These are phyloP conservation scores for Starmerella sp. DNA, from an alignment of 805 yeast species.

Conservation along the genomic window DNA sequence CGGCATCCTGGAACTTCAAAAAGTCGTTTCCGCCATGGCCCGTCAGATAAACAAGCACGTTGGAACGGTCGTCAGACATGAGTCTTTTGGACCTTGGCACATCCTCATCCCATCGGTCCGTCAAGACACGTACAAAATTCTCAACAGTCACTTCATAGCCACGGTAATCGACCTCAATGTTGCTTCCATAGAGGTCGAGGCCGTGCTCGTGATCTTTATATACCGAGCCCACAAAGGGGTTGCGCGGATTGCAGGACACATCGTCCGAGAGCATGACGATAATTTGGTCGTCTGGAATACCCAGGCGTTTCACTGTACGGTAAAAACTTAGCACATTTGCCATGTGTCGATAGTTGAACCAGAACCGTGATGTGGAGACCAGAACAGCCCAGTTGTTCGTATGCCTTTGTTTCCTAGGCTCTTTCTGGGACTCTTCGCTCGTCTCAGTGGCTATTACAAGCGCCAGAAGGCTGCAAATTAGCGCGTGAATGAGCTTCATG, in stretches of 20 bases:
- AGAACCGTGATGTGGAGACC: conserved; percentile 89
- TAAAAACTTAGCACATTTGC: conserved; percentile 91
- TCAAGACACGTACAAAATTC: conserved; percentile 79
- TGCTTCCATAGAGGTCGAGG: conserved; percentile 85
- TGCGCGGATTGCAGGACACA: conserved; percentile 92
- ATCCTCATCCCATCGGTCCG: conserved; percentile 91
- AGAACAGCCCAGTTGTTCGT: conserved; percentile 76
- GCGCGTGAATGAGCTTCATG: neutral
- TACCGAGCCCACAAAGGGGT: conserved; percentile 91
- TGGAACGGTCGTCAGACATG: conserved; percentile 85
- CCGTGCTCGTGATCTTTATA: conserved; percentile 89
- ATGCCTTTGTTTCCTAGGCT: conserved; percentile 28
- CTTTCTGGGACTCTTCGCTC: neutral
- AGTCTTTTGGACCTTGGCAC: conserved; percentile 88
- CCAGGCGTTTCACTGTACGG: conserved; percentile 88
- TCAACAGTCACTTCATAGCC: conserved; percentile 98
- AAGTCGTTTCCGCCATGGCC: conserved; percentile 99
- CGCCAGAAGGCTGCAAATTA: neutral
- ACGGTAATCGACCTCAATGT: conserved; percentile 89
- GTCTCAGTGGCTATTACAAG: neutral
- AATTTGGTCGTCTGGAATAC: conserved; percentile 96
- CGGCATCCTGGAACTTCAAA: conserved; percentile 95
- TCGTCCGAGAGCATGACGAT: conserved; percentile 94
- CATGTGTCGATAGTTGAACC: conserved; percentile 98
- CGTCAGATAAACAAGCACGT: conserved; percentile 87